A percentile compares a stretch with the other conserved stretches of the same genome.
Conservation (phyloP, 2,329 filamentous ascomycete species). For the Coniochaeta hoffmannii region DNA sequence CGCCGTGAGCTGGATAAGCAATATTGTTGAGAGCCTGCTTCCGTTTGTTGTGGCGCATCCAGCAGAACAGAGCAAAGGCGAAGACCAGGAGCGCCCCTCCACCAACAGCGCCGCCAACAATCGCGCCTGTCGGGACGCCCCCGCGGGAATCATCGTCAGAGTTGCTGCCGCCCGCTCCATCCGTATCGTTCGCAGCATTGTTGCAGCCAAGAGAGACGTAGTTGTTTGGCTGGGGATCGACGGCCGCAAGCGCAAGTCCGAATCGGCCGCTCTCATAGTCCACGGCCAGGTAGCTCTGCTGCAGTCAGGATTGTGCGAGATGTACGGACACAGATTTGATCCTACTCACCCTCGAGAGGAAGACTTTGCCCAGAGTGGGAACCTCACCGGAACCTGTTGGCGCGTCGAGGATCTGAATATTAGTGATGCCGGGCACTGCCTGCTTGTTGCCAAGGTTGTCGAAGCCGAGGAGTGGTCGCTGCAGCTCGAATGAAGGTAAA, state of each 20-base stretch:
- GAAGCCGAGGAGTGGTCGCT: conserved; percentile 5
- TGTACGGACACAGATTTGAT: background rate
- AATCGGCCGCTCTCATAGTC: conserved; percentile 6
- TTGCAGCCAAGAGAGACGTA: background rate
- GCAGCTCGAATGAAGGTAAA: conserved; percentile 3
- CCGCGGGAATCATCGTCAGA: too few species aligned
- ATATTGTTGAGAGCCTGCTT: background rate
- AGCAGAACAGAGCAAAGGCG: background rate
- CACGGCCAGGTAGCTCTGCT: conserved; percentile 6
- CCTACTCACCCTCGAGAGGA: conserved; percentile 5
- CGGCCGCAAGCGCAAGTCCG: conserved; percentile 4
- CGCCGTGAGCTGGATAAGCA: background rate
- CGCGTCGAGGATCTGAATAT: conserved; percentile 5
- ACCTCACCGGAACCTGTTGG: conserved; percentile 6
- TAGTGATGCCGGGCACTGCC: conserved; percentile 5
- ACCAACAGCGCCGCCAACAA: background rate
- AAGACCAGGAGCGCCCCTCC: background rate
- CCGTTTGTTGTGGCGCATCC: background rate
- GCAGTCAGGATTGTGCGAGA: too few species aligned
- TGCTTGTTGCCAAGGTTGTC: conserved; percentile 5
- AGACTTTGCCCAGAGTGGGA: conserved; percentile 6
- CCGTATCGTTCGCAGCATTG: background rate
- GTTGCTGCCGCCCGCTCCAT: background rate
- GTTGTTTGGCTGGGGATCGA: conserved; percentile 2
- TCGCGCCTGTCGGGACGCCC: background rate